Evolutionary conservation across 1,139 yeast species (phyloP).

Genomic region (Hemisphaericaspora subhashii): DNA sequence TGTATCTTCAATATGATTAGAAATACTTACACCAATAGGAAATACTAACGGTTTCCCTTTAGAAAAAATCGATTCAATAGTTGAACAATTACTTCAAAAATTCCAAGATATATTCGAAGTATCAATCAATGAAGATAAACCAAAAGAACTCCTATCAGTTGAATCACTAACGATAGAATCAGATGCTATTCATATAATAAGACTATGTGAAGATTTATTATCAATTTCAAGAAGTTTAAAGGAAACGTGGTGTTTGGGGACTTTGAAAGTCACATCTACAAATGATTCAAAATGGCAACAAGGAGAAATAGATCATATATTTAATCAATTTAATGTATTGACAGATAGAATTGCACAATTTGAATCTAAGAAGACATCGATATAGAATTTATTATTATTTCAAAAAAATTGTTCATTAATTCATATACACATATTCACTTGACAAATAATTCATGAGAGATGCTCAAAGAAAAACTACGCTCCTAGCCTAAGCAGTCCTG

Average conservation of each 20-base stretch:
- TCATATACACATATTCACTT: neutral
- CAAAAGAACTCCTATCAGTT: slow-evolving; percentile 52
- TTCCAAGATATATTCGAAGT: slow-evolving; percentile 48
- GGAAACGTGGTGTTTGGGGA: slow-evolving; percentile 60
- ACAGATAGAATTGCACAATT: slow-evolving; percentile 38
- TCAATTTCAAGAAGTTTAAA: slow-evolving; percentile 49
- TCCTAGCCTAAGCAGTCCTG: too few species aligned
- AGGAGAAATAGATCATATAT: slow-evolving; percentile 28
- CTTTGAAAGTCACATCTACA: slow-evolving; percentile 35
- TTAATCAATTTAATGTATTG: slow-evolving; percentile 40
- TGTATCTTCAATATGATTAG: slow-evolving; percentile 21
- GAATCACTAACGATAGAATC: slow-evolving; percentile 58
- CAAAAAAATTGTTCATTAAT: neutral
- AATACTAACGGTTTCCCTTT: slow-evolving; percentile 11
- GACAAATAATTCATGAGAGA: too few species aligned
- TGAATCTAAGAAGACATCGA: slow-evolving; percentile 11
- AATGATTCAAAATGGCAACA: slow-evolving; percentile 20
- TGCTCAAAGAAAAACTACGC: too few species aligned
- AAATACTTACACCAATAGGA: too few species aligned
- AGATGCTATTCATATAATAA: slow-evolving; percentile 50
- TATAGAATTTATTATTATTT: neutral
- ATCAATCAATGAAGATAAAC: slow-evolving; percentile 43
- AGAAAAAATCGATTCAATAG: slow-evolving; percentile 39
- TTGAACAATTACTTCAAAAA: slow-evolving; percentile 44
- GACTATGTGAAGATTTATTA: slow-evolving; percentile 54